Percentiles rank a stretch among this genome's conserved stretches.
Evolutionary conservation across 1,284 basidiomycete genomes (phyloP).

Genomic region (Moesziomyces sp.): DNA sequence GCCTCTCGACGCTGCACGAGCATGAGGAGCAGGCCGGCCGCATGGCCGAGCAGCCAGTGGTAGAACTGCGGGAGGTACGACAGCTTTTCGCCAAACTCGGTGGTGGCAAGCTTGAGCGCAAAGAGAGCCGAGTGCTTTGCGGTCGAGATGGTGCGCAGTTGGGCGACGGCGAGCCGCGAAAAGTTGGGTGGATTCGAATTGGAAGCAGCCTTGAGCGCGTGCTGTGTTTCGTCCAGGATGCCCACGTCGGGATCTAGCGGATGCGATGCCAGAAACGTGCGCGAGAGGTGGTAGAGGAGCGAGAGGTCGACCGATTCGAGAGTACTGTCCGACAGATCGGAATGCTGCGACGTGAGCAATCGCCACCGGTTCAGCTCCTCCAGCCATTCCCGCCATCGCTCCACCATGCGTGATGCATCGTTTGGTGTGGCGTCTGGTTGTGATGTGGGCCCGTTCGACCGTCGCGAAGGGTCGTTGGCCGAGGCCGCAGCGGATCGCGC

Average conservation of each 20-base stretch:
- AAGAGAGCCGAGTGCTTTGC: conserved; percentile 53
- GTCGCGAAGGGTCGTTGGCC: conserved; percentile 2
- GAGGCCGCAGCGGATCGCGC: conserved; percentile 19
- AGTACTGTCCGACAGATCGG: conserved; percentile 40
- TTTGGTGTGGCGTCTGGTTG: too few relatives aligned
- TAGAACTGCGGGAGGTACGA: conserved; percentile 56
- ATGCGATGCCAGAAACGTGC: conserved; percentile 44
- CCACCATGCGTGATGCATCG: conserved; percentile 34
- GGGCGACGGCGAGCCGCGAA: conserved; percentile 39
- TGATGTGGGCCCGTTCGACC: conserved; percentile 4
- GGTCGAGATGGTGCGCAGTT: conserved; percentile 48
- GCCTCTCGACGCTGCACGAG: conserved; percentile 39
- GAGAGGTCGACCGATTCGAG: conserved; percentile 42
- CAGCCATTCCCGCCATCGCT: conserved; percentile 48
- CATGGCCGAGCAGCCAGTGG: conserved; percentile 57
- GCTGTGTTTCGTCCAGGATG: conserved; percentile 46
- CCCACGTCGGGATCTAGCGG: conserved; percentile 43
- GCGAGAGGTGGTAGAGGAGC: conserved; percentile 49
- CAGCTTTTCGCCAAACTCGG: conserved; percentile 56
- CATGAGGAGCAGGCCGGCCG: conserved; percentile 50
- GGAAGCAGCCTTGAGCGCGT: conserved; percentile 28
- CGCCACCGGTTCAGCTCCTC: conserved; percentile 53
- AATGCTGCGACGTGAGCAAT: conserved; percentile 43
- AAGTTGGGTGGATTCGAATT: conserved; percentile 32
- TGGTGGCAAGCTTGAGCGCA: conserved; percentile 46